A percentile compares a stretch with the other conserved stretches of the same genome.
Conservation (phyloP, 176 grass and related monocot genomes). For the Juncus inflexus region DNA sequence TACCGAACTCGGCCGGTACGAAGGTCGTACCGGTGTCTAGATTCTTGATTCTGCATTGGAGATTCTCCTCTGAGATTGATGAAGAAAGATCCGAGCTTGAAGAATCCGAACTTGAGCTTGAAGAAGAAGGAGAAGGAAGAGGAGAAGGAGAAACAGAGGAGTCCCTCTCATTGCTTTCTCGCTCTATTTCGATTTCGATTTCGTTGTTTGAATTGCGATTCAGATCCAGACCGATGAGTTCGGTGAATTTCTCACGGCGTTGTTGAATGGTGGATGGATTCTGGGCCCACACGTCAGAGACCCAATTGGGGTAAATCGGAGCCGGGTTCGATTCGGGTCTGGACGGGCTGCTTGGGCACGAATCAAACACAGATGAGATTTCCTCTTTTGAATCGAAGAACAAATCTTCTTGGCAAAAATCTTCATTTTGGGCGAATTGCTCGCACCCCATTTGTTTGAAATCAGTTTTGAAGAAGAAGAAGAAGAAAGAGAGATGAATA, state of each 20-base stretch:
- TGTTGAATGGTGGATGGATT: slow-evolving; percentile 22
- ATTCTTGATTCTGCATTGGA: slow-evolving; percentile 33
- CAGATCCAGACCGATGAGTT: slow-evolving; percentile 30
- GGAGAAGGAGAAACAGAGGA: neutral
- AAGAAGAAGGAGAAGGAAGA: slow-evolving; percentile 15
- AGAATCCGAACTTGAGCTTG: neutral
- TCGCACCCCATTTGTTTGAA: slow-evolving; percentile 25
- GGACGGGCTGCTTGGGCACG: slow-evolving; percentile 19
- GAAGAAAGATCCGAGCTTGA: neutral
- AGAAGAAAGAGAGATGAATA: slow-evolving; percentile 15
- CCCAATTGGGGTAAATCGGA: slow-evolving; percentile 19
- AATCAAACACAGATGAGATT: slow-evolving; percentile 23
- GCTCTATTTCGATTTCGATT: slow-evolving; percentile 1
- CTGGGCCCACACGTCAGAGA: slow-evolving; percentile 15
- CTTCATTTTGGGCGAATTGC: slow-evolving; percentile 14
- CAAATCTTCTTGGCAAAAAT: slow-evolving; percentile 18
- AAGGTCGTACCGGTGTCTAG: slow-evolving; percentile 28
- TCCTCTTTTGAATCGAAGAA: slow-evolving; percentile 33
- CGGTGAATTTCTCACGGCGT: slow-evolving; percentile 36
- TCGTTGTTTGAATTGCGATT: neutral
- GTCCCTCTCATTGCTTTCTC: no score
- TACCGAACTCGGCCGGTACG: slow-evolving; percentile 13
- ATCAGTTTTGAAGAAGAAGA: neutral
- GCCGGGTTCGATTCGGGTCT: slow-evolving; percentile 1
- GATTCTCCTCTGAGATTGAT: slow-evolving; percentile 25